Evolutionary conservation across 75 land plant genomes (phyloP).

Genomic region (Picea sitchensis): DNA sequence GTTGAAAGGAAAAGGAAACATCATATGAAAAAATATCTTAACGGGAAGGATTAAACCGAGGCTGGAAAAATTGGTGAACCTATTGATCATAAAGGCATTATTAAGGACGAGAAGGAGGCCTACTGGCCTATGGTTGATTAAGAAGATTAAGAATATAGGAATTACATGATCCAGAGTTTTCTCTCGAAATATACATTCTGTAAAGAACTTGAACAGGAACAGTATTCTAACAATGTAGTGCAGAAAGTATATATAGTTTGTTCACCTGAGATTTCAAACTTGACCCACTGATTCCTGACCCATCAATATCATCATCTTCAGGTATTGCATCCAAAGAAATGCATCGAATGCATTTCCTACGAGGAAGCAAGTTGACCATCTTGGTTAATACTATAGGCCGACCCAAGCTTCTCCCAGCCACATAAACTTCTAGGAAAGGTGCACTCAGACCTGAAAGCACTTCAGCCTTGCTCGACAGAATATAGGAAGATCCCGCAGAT

Average conservation of each 20-base stretch:
- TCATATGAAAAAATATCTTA: too few species aligned
- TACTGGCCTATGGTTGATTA: too few species aligned
- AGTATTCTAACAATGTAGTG: too few species aligned
- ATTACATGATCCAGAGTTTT: too few species aligned
- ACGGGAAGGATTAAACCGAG: too few species aligned
- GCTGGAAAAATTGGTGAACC: too few species aligned
- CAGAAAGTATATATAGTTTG: neutral
- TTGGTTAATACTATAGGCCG: slow-evolving; percentile 75
- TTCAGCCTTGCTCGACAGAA: neutral
- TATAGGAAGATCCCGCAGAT: slow-evolving; percentile 10
- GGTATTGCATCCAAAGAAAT: slow-evolving; percentile 58
- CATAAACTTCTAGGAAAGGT: slow-evolving; percentile 75
- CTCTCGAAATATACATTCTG: too few species aligned
- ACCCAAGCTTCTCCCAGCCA: slow-evolving; percentile 65
- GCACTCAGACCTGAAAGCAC: neutral
- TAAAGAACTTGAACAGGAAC: too few species aligned
- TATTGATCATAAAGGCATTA: too few species aligned
- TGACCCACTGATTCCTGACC: neutral
- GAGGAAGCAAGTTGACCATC: slow-evolving; percentile 48
- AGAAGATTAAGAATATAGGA: too few species aligned
- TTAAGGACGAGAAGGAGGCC: too few species aligned
- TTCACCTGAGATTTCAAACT: neutral
- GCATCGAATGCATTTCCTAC: slow-evolving; percentile 39
- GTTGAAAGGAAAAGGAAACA: too few species aligned
- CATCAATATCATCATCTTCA: slow-evolving; percentile 43